A percentile compares a stretch with the other conserved stretches of the same genome.
These are phyloP conservation scores for Blastomyces gilchristii DNA, from an alignment of 2,329 filamentous ascomycete species.

Conservation along the genomic window DNA sequence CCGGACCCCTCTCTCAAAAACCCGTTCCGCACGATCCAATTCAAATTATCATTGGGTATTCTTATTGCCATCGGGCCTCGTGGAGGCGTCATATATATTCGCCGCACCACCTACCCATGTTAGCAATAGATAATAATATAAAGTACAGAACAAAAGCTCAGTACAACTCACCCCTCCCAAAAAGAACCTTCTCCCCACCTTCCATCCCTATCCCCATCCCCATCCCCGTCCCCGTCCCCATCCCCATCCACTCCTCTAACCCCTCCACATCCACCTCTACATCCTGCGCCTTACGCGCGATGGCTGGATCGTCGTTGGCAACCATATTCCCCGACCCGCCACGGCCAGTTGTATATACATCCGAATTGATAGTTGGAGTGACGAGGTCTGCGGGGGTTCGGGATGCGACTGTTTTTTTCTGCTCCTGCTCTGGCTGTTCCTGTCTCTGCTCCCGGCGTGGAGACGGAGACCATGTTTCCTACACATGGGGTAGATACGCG, in stretches of 20 bases:
- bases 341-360: conserved; percentile 81
- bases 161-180: conserved; percentile 32
- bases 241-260: conserved; percentile 22
- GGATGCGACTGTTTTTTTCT: conserved; percentile 4
- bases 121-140: background rate
- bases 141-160: background rate
- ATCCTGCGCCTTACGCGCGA: conserved; percentile 73
- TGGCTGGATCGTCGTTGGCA: conserved; percentile 50
- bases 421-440: background rate
- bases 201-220: conserved; percentile 13
- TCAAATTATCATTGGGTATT: background rate
- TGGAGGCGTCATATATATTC: background rate
- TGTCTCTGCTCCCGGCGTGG: background rate
- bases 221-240: conserved; percentile 23
- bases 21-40: too few species aligned
- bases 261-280: conserved; percentile 49
- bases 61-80: background rate
- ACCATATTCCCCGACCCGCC: conserved; percentile 86
- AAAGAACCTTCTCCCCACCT: conserved; percentile 29
- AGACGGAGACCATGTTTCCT: background rate
- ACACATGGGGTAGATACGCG: background rate
- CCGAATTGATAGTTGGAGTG: conserved; percentile 72
- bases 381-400: conserved; percentile 55
- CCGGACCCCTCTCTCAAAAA: too few species aligned
- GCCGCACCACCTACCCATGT: conserved; percentile 3